These are phyloP conservation scores for Parietaria judaica DNA, from an alignment of 306 rosid genomes.

Conservation along the genomic window DNA sequence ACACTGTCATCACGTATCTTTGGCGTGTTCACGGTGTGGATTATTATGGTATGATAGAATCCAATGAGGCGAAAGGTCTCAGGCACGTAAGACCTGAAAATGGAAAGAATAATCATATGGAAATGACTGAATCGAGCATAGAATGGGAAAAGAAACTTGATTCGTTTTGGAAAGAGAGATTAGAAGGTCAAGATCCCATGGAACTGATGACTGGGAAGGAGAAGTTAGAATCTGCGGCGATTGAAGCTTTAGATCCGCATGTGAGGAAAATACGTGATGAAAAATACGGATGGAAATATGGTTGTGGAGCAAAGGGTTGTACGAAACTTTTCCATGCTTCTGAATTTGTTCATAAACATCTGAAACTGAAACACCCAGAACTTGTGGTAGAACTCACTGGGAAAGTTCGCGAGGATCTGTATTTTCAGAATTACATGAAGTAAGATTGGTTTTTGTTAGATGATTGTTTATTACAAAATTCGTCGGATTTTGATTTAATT, in stretches of 20 bases:
- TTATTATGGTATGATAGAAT: conserved; percentile 92
- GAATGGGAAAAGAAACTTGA: conserved; percentile 95
- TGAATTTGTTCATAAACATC: conserved; percentile 92
- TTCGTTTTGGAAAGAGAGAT: conserved; percentile 74
- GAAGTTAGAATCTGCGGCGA: conserved; percentile 85
- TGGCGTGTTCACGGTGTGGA: conserved; percentile 94
- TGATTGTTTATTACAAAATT: conserved; percentile 4
- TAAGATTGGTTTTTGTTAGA: conserved; percentile 29
- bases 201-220: conserved; percentile 95
- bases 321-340: conserved; percentile 98
- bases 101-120: conserved; percentile 31
- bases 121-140: conserved; percentile 39
- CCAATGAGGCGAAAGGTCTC: conserved; percentile 74
- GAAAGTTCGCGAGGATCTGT: conserved; percentile 82
- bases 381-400: conserved; percentile 73
- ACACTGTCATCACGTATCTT: conserved; percentile 82
- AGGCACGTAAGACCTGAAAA: conserved; percentile 78
- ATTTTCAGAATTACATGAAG: conserved; percentile 94
- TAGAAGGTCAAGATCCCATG: conserved; percentile 83
- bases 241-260: conserved; percentile 73
- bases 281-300: conserved; percentile 99
- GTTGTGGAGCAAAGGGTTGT: conserved; percentile 99
- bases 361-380: conserved; percentile 85
- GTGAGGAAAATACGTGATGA: conserved; percentile 97
- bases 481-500: neutral